Conservation (phyloP, 108 stramenopile species). For the Licmophora abbreviata region DNA sequence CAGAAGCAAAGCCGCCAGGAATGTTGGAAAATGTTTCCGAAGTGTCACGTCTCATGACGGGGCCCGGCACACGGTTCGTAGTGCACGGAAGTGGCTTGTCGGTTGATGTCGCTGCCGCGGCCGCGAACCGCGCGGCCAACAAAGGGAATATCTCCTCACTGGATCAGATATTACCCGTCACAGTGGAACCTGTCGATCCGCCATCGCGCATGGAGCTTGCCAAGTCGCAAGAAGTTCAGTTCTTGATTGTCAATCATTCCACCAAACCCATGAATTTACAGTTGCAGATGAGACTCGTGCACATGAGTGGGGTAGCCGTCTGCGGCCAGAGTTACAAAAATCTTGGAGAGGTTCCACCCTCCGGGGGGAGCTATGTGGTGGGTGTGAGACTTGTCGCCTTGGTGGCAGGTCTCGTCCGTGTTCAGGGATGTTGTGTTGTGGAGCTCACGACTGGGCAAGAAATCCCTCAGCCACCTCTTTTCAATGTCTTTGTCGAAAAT, state of each 20-base stretch:
- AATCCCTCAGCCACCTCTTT: constrained; percentile 63
- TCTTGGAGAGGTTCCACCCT: constrained; percentile 37
- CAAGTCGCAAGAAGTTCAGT: constrained; percentile 32
- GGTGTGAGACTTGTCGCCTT: constrained; percentile 49
- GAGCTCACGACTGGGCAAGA: constrained; percentile 56
- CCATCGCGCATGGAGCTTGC: constrained; percentile 41
- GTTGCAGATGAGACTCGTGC: constrained; percentile 57
- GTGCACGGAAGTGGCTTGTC: constrained; percentile 64
- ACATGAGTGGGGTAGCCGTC: constrained; percentile 62
- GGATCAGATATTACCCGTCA: constrained; percentile 55
- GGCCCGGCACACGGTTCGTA: constrained; percentile 27
- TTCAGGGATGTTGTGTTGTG: constrained; percentile 63
- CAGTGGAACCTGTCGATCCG: constrained; percentile 79
- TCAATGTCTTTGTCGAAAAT: constrained; percentile 52
- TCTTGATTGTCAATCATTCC: constrained; percentile 77
- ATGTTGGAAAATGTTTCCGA: constrained; percentile 15
- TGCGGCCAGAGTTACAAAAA: constrained; percentile 64
- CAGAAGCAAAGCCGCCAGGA: constrained; percentile 12
- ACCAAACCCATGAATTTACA: constrained; percentile 51
- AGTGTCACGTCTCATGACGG: constrained; percentile 10
- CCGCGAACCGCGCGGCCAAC: constrained; percentile 31
- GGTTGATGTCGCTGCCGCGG: constrained; percentile 66
- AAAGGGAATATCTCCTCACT: constrained; percentile 6
- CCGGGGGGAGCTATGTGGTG: constrained; percentile 54
- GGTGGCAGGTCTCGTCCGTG: constrained; percentile 44